These are phyloP conservation scores for Flagelloscypha sp. DNA, from an alignment of 768 basidiomycete genomes.

Conservation along the genomic window DNA sequence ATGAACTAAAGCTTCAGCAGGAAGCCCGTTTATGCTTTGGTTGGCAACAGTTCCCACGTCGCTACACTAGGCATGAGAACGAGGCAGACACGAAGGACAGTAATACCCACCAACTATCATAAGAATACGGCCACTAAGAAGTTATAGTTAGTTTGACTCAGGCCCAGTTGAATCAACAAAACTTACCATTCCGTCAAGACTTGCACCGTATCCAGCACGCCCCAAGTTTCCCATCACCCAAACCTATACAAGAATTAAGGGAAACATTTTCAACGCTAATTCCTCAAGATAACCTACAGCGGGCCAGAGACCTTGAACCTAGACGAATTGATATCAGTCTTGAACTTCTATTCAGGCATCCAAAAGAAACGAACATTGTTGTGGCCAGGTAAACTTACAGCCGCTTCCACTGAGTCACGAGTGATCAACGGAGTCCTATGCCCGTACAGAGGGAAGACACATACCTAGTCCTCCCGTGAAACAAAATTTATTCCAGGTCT, in stretches of 20 bases:
- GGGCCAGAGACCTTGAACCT: slow-evolving; percentile 39
- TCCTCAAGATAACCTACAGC: slow-evolving; percentile 55
- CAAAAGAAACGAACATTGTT: slow-evolving; percentile 23
- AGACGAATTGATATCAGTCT: too few relatives aligned
- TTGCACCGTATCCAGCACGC: slow-evolving; percentile 52
- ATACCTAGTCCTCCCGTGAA: slow-evolving; percentile 73
- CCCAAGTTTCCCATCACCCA: slow-evolving; percentile 16
- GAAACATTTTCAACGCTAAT: too few relatives aligned
- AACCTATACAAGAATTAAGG: too few relatives aligned
- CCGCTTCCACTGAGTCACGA: slow-evolving; percentile 30
- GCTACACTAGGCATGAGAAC: too few relatives aligned
- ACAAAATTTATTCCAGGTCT: slow-evolving; percentile 61
- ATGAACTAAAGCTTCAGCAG: slow-evolving; percentile 33
- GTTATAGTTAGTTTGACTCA: slow-evolving; percentile 3
- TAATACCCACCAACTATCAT: slow-evolving; percentile 26
- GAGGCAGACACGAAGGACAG: too few relatives aligned
- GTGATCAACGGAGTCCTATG: background rate
- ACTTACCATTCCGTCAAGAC: slow-evolving; percentile 42
- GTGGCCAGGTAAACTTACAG: slow-evolving; percentile 7
- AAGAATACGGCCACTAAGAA: slow-evolving; percentile 38
- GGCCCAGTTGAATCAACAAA: background rate
- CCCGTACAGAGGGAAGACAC: too few relatives aligned
- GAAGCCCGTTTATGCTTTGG: slow-evolving; percentile 47
- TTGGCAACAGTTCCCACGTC: slow-evolving; percentile 57
- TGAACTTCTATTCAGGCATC: too few relatives aligned